A percentile compares a stretch with the other conserved stretches of the same genome.
phyloP scores from a whole-genome alignment of 2,329 filamentous ascomycete species.

The Cercospora sesami region DNA sequence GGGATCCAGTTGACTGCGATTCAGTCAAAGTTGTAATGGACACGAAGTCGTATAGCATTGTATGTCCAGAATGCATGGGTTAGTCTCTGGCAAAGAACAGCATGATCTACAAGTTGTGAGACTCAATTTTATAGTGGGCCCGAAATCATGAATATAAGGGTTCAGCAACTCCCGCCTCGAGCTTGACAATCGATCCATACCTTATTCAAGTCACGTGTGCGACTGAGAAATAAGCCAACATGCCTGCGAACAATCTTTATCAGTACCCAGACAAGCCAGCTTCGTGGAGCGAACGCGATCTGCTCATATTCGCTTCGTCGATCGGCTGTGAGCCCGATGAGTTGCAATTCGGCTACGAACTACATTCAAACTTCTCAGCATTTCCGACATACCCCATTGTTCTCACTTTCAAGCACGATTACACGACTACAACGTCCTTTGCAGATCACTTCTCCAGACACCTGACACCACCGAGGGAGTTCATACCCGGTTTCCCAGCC shows the following conservation, averaged over 20 bases:
- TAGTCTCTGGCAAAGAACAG: background rate
- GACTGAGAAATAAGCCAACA: background rate
- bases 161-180: background rate
- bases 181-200: background rate
- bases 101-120: background rate
- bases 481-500: slow-evolving; percentile 71
- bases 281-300: slow-evolving; percentile 74
- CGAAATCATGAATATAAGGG: background rate
- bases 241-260: slow-evolving; percentile 40
- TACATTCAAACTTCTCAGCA: slow-evolving; percentile 78
- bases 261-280: slow-evolving; percentile 75
- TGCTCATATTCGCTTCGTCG: slow-evolving; percentile 83
- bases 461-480: slow-evolving; percentile 37
- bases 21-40: slow-evolving; percentile 4
- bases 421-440: slow-evolving; percentile 67
- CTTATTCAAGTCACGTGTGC: background rate
- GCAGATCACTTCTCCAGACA: slow-evolving; percentile 80
- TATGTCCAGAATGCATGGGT: background rate
- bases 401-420: slow-evolving; percentile 74
- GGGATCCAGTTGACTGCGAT: slow-evolving; percentile 14
- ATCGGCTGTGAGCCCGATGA: slow-evolving; percentile 81
- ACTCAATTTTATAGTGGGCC: background rate
- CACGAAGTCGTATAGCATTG: background rate
- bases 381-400: slow-evolving; percentile 87
- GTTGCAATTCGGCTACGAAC: slow-evolving; percentile 88